phyloP scores from a whole-genome alignment of 2,329 filamentous ascomycete genomes.

The Aureobasidium leucospermi region DNA sequence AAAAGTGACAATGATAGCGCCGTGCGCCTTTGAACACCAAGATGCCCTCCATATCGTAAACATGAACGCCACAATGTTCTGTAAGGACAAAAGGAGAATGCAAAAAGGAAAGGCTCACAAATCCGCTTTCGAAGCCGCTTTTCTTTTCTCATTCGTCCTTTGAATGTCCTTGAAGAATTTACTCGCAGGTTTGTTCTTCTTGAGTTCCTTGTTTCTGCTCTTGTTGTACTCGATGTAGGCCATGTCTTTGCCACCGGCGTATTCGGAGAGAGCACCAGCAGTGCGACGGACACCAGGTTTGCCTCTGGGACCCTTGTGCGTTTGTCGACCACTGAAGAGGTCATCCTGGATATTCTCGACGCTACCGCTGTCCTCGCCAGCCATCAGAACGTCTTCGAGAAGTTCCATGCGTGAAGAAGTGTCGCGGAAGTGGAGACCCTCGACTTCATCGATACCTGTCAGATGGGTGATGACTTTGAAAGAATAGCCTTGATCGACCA shows the following conservation, averaged over 20 bases:
- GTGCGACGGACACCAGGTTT: conserved; percentile 62
- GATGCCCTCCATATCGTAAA: too few species aligned
- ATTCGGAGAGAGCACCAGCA: conserved; percentile 75
- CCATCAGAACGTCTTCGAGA: conserved; percentile 79
- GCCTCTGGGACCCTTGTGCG: conserved; percentile 30
- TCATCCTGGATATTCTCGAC: conserved; percentile 65
- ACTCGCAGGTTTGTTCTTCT: conserved; percentile 31
- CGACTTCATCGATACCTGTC: conserved; percentile 79
- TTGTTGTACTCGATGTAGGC: conserved; percentile 56
- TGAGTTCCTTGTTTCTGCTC: conserved; percentile 41
- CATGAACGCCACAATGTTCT: too few species aligned
- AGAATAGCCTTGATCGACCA: conserved; percentile 95
- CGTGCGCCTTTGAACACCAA: too few species aligned
- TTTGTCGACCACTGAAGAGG: conserved; percentile 53
- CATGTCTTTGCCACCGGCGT: conserved; percentile 93
- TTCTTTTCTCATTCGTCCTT: conserved; percentile 28
- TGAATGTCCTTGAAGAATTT: conserved; percentile 39
- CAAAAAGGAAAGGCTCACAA: not conserved
- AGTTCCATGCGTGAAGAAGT: conserved; percentile 76
- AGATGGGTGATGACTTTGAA: conserved; percentile 98
- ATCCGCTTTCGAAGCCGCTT: conserved; percentile 23
- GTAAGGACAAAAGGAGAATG: too few species aligned
- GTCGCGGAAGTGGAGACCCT: conserved; percentile 71
- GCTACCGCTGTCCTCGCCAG: conserved; percentile 68
- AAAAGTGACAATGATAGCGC: too few species aligned